Base-by-base conservation (phyloP, 768 basidiomycete genomes). In the Tubosaeta sp. region DNA sequence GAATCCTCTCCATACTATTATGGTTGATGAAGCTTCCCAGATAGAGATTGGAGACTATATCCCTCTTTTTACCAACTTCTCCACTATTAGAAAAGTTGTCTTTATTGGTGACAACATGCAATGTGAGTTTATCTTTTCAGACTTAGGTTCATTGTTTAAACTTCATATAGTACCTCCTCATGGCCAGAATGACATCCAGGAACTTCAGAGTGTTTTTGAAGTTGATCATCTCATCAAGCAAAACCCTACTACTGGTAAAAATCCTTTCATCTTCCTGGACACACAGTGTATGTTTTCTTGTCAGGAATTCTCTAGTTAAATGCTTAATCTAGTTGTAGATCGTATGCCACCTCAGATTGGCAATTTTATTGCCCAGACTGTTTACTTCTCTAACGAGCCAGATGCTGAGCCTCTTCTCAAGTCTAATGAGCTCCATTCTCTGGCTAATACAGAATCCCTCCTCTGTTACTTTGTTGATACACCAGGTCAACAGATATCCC, bases 331-430 rank as follows among this genome's bases (percentile, higher is more conserved):
- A 45, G 12, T 40, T 21, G 50, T 49, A 92, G 90, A 92, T 57
- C 81, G 90, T 1, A 90, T 93, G 87, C 90, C 90, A 46, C 80
- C 83, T 45, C 80, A 87, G 55, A 84, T 90, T 72, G 87, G 89
- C 21, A 58, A 73, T 4, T 81, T 90, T 39, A 86, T 93, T 35
- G 90, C 87, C 18, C 60, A 76, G 48, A 72, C 73, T 49, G 73
- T 92, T 4, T 92, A 93, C 71, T 69, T 83, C 21, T 59, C 69
- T 13, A 60, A 81, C 57, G 42, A 46, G 24, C 60, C 79, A 55
- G 21, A 44, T 21, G 13, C 38, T 44, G 46, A 57, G 4, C 25
- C 63, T 0, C 48, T 54, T 4, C 81, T 92, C 12, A 67, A 76
- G 7, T 89, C 89, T 2, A 59, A 61, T 56, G 61, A 70, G 2